Evolutionary conservation across 768 basidiomycete genomes (phyloP).

Genomic region (Tylopilus felleus): DNA sequence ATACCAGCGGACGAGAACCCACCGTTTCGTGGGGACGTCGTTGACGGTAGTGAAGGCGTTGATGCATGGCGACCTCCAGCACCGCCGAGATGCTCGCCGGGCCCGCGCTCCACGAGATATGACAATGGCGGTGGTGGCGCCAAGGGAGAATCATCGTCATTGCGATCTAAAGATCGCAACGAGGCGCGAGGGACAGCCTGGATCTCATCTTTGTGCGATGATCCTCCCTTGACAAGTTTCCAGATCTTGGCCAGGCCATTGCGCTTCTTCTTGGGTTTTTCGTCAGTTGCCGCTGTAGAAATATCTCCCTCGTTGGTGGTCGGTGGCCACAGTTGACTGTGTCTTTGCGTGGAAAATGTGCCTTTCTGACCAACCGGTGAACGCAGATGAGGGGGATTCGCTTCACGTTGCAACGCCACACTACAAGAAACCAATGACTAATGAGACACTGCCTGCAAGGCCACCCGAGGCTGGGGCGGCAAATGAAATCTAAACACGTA

Average conservation of each 20-base stretch:
- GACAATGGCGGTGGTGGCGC: conserved; percentile 90
- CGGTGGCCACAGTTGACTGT: conserved; percentile 53
- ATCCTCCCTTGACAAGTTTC: conserved; percentile 64
- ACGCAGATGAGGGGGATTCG: conserved; percentile 30
- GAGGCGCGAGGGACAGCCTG: conserved; percentile 29
- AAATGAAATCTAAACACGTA: conserved; percentile 42
- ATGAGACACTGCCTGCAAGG: conserved; percentile 4
- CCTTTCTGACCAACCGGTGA: conserved; percentile 36
- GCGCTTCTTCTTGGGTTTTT: conserved; percentile 72
- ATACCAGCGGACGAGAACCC: conserved; percentile 55
- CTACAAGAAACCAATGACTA: conserved; percentile 35
- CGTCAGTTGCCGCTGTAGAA: conserved; percentile 30
- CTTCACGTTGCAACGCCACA: conserved; percentile 74
- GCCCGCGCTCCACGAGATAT: conserved; percentile 67
- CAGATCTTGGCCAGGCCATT: conserved; percentile 78
- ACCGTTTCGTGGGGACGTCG: conserved; percentile 52
- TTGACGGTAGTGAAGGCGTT: conserved; percentile 64
- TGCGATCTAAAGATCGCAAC: conserved; percentile 37
- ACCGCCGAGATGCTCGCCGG: conserved; percentile 48
- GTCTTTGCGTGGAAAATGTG: conserved; percentile 34
- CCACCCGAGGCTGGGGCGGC: neutral
- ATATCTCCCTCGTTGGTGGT: conserved; percentile 35
- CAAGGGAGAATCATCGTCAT: conserved; percentile 72
- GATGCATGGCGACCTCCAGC: conserved; percentile 55
- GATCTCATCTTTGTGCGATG: conserved; percentile 40